Evolutionary conservation across 2,329 filamentous ascomycete genomes (phyloP), one percentile per base, ranked within the genome.

Genomic region (Blastomyces percursus): DNA sequence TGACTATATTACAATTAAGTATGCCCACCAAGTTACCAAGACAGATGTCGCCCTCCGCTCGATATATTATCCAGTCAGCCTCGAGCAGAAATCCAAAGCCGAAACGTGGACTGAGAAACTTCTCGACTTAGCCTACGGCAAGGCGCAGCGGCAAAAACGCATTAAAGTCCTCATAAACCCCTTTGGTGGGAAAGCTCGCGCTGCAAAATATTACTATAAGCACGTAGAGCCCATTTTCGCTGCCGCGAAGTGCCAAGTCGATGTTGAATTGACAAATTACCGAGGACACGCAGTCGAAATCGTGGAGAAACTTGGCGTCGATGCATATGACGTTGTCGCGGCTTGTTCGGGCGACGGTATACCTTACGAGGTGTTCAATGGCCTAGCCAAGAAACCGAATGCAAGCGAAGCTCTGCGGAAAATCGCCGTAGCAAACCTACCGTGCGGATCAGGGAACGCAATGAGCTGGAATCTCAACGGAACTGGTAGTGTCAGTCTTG

Each of bases 301-400:
- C 64, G 86, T 86, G 12, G 81, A 89, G 71, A 81, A 85, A 51
- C 76, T 96, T 58, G 89, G 96, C 71, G 81, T 94, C 35, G 84
- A 91, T 57, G 83, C 82, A 1, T 96, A 86, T 74, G 94, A 99
- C 76, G 87, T 91, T 9, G 83, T 97, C 16, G 86, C 93, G 32
- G 90, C 90, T 65, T 94, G 91, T 72, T 96, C 93, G 0, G 94
- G 94, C 4, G 94, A 99, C 69, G 94, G 94, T 11, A 81, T 96
- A 48, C 88, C 91, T 0, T 88, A 96, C 72, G 94, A 99, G 75
- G 88, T 96, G 9, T 96, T 96, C 79, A 97, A 99, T 72, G 94
- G 94, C 0, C 78, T 99, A 40, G 91, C 84, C 16, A 87, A 85
- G 75, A 86, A 91, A 48, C 72, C 81, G 4, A 89, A 96, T 75